These are phyloP conservation scores for Vigna trinervia DNA, from an alignment of 306 rosid genomes.

Conservation along the genomic window DNA sequence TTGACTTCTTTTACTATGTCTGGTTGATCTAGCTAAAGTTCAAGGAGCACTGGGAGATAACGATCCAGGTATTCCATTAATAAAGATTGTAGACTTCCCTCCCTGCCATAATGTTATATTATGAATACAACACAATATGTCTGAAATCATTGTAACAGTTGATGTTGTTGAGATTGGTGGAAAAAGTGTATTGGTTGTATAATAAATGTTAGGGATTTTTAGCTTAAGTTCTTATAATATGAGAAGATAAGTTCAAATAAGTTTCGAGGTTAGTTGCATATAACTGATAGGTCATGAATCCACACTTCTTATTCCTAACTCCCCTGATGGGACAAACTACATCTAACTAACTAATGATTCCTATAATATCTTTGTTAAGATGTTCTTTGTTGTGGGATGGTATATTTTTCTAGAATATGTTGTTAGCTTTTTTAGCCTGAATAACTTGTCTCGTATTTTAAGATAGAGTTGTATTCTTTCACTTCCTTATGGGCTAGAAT, in stretches of 20 bases:
- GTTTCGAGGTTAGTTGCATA: background rate
- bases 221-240: background rate
- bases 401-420: slow-evolving; percentile 6
- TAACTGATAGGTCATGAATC: no score
- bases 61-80: slow-evolving; percentile 70
- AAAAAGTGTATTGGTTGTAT: background rate
- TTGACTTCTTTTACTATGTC: slow-evolving; percentile 18
- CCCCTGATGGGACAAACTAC: no score
- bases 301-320: no score
- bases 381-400: slow-evolving; percentile 23
- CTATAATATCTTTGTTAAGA: background rate
- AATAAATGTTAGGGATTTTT: slow-evolving; percentile 3
- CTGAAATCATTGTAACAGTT: slow-evolving; percentile 53
- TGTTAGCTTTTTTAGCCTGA: background rate
- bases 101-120: slow-evolving; percentile 20
- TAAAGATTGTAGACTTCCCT: slow-evolving; percentile 26
- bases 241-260: background rate
- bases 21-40: slow-evolving; percentile 55
- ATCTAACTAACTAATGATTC: no score
- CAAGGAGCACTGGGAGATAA: slow-evolving; percentile 96
- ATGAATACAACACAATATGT: background rate
- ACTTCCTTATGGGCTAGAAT: slow-evolving; percentile 27
- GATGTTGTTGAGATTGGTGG: slow-evolving; percentile 92
- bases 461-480: slow-evolving; percentile 21
- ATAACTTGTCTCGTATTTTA: slow-evolving; percentile 27